Conservation (phyloP, 495 filamentous ascomycete species). For the Talaromyces wortmannii region DNA sequence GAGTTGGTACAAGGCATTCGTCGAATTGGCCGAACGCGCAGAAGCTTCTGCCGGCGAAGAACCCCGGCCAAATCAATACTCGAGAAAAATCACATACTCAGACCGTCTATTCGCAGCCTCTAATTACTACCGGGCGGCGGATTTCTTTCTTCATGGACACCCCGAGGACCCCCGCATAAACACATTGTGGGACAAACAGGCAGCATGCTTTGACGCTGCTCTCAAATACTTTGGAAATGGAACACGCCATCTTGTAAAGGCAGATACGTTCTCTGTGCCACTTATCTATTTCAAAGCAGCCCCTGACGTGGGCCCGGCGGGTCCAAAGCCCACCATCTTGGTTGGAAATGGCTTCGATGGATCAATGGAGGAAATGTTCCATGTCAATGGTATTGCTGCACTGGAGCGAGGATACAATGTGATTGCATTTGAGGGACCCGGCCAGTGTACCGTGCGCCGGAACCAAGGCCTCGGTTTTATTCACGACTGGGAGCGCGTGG, state of each 20-base stretch:
- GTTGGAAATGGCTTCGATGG: conserved; percentile 32
- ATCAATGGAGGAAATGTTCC: conserved; percentile 36
- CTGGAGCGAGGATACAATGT: conserved; percentile 39
- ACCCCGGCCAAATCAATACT: conserved; percentile 1
- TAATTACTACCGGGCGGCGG: conserved; percentile 35
- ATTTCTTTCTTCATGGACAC: conserved; percentile 39
- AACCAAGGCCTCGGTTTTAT: conserved; percentile 41
- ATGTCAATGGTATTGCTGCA: conserved; percentile 19
- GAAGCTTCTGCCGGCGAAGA: background rate
- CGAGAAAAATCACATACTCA: conserved; percentile 16
- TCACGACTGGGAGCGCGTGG: conserved; percentile 38
- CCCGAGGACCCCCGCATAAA: conserved; percentile 16
- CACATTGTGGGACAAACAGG: conserved; percentile 41
- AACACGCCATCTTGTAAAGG: conserved; percentile 20
- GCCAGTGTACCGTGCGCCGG: conserved; percentile 35
- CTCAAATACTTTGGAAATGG: conserved; percentile 30
- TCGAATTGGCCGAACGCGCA: conserved; percentile 17
- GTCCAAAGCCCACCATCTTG: conserved; percentile 23
- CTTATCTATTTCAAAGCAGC: conserved; percentile 18
- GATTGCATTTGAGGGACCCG: conserved; percentile 43
- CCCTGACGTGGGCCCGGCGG: conserved; percentile 1
- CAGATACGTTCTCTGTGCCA: conserved; percentile 19
- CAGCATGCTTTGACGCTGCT: conserved; percentile 35
- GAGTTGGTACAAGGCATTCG: conserved; percentile 19
- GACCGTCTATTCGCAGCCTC: conserved; percentile 25